phyloP scores from a whole-genome alignment of 1,139 yeast species.

The Scheffersomyces illinoinensis region DNA sequence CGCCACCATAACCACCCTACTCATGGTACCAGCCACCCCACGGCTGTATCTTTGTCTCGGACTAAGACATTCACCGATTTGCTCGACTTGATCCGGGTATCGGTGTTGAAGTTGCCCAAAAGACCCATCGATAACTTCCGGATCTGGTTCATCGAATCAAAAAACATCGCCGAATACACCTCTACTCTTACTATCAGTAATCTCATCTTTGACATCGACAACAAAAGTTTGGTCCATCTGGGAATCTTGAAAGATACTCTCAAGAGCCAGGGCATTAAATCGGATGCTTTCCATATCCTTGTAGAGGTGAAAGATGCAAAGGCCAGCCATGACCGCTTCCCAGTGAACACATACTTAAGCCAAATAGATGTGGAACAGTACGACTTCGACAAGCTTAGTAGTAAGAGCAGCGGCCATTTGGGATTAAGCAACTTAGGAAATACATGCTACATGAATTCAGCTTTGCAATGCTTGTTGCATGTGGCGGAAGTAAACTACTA shows the following conservation, averaged over 20 bases:
- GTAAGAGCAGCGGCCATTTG: constrained; percentile 32
- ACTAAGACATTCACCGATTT: constrained; percentile 38
- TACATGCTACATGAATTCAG: constrained; percentile 96
- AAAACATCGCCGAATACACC: constrained; percentile 25
- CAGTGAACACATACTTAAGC: constrained; percentile 28
- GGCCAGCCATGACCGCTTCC: constrained; percentile 18
- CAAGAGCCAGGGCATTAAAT: constrained; percentile 32
- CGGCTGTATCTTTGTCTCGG: constrained; percentile 25
- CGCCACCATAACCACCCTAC: constrained; percentile 10
- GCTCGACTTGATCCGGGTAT: constrained; percentile 21
- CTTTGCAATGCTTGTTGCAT: constrained; percentile 86
- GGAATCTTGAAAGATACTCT: constrained; percentile 24
- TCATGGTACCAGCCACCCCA: constrained; percentile 1
- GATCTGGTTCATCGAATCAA: constrained; percentile 41
- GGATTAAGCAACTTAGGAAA: constrained; percentile 88
- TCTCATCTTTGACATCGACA: constrained; percentile 33
- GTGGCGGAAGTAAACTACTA: constrained; percentile 81
- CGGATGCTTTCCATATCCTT: constrained; percentile 30
- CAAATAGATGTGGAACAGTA: constrained; percentile 18
- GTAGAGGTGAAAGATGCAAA: constrained; percentile 32
- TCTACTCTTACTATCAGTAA: constrained; percentile 22
- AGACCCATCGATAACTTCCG: constrained; percentile 16
- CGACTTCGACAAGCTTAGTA: constrained; percentile 13
- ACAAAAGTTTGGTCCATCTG: constrained; percentile 32
- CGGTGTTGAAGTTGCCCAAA: constrained; percentile 18